These are phyloP conservation scores for Sphaerostilbella broomeana DNA, from an alignment of 2,329 filamentous ascomycete species.

Conservation along the genomic window DNA sequence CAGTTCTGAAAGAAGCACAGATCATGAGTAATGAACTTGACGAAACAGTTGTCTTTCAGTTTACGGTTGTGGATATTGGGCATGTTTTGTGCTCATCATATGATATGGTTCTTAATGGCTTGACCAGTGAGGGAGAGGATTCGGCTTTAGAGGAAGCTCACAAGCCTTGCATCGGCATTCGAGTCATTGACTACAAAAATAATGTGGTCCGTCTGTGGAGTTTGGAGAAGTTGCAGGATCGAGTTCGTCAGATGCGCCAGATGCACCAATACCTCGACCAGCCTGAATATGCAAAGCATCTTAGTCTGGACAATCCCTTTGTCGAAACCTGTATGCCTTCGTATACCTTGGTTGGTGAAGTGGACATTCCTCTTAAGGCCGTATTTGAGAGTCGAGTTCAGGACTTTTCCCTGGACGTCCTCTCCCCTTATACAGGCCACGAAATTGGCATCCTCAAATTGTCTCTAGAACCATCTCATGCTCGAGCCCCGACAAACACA, in stretches of 20 bases:
- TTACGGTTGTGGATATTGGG: conserved; percentile 81
- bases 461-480: conserved; percentile 87
- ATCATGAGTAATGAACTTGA: conserved; percentile 97
- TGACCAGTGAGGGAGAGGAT: conserved; percentile 79
- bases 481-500: conserved; percentile 83
- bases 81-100: conserved; percentile 90
- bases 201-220: conserved; percentile 89
- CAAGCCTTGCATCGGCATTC: conserved; percentile 86
- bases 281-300: conserved; percentile 88
- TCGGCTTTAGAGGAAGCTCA: conserved; percentile 69
- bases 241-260: conserved; percentile 88
- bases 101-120: conserved; percentile 88
- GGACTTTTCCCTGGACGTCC: conserved; percentile 84
- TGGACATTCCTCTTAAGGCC: conserved; percentile 82
- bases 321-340: conserved; percentile 84
- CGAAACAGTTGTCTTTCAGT: conserved; percentile 90
- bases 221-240: conserved; percentile 79
- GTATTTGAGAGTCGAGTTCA: conserved; percentile 94
- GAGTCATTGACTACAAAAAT: conserved; percentile 86
- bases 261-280: conserved; percentile 95
- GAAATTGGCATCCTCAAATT: conserved; percentile 86
- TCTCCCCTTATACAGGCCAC: conserved; percentile 86
- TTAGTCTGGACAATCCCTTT: conserved; percentile 89
- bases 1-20: conserved; percentile 87
- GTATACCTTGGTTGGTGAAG: conserved; percentile 88